Evolutionary conservation across 441 rosid genomes (phyloP), one percentile per base, ranked within the genome.

Genomic region (Manihot esculenta): DNA sequence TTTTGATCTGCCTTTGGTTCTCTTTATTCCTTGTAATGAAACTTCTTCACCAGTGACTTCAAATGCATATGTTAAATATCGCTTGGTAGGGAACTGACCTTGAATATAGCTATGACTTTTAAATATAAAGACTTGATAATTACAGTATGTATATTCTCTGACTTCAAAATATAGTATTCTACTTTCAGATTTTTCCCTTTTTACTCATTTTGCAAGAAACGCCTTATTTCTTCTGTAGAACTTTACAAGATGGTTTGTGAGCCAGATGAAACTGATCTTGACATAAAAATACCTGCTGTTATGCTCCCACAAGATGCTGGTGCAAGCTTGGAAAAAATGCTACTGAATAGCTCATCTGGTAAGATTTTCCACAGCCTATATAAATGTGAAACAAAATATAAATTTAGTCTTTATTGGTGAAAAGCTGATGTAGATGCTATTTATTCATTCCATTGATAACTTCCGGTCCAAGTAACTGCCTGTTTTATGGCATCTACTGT

Each of bases 161-260:
- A n/a, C n/a, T n/a, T n/a, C n/a, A n/a, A n/a, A n/a, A n/a, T n/a
- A n/a, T n/a, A n/a, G n/a, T n/a, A n/a, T n/a, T n/a, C n/a, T 27
- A 15, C 18, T 13, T 24, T 33, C 51, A 63, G 0, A 45, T 24
- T 57, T 55, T 47, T 13, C 53, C 54, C 56, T 44, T 48, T 21
- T 20, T 15, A 35, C 45, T 70, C 73, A 58, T 50, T 30, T 47
- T 55, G 63, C 41, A n/a, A 41, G 47, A 55, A 59, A 70, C 21
- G 10, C 42, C 57, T 51, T 73, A 20, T 62, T 72, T 61, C 62
- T 44, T 26, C 17, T 73, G 71, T 85, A 95, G 98, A 91, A 73
- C 95, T 95, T 64, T 95, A 93, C 84, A 95, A 95, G 87, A 95
- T 95, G 99, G 97, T 95, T 44, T 95, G 99, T 76, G 99, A 95